phyloP scores from a whole-genome alignment of 371 early-diverging fungal genomes.

The Lichtheimia ornata region DNA sequence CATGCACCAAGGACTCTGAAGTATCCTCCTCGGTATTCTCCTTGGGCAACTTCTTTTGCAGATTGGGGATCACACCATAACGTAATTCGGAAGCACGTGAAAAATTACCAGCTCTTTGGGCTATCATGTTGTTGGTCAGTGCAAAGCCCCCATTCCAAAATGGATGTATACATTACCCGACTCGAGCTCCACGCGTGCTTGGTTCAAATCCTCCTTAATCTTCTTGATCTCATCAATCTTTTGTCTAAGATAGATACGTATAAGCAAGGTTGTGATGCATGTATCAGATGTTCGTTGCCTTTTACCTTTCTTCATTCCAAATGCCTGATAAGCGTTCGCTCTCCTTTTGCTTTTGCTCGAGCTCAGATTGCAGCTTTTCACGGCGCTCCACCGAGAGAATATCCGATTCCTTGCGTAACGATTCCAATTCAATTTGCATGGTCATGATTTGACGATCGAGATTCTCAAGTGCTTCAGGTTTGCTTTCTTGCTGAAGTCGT shows the following conservation, averaged over 20 bases:
- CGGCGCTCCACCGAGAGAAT: conserved; percentile 70
- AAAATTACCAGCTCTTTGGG: conserved; percentile 75
- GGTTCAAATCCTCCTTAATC: conserved; percentile 72
- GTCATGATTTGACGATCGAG: conserved; percentile 77
- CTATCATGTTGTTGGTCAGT: conserved; percentile 16
- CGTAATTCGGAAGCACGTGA: conserved; percentile 78
- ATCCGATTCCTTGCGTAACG: conserved; percentile 76
- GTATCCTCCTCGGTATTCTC: conserved; percentile 57
- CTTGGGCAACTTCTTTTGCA: conserved; percentile 70
- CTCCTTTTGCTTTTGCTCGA: conserved; percentile 68
- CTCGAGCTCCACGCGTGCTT: conserved; percentile 80
- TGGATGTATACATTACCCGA: conserved; percentile 23
- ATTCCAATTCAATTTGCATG: conserved; percentile 75
- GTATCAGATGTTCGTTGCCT: background rate
- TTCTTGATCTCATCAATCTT: conserved; percentile 73
- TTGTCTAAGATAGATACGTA: conserved; percentile 26
- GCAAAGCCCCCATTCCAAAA: too few species aligned
- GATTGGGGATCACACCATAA: conserved; percentile 87
- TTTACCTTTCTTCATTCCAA: conserved; percentile 74
- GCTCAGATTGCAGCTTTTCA: conserved; percentile 62
- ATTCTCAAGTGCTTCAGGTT: conserved; percentile 77
- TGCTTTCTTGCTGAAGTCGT: conserved; percentile 81
- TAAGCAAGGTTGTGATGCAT: background rate
- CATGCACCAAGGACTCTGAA: conserved; percentile 70
- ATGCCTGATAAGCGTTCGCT: conserved; percentile 58